A percentile compares a stretch with the other conserved stretches of the same genome.
Evolutionary conservation across 768 basidiomycete genomes (phyloP).

Genomic region (Tulasnella calospora): DNA sequence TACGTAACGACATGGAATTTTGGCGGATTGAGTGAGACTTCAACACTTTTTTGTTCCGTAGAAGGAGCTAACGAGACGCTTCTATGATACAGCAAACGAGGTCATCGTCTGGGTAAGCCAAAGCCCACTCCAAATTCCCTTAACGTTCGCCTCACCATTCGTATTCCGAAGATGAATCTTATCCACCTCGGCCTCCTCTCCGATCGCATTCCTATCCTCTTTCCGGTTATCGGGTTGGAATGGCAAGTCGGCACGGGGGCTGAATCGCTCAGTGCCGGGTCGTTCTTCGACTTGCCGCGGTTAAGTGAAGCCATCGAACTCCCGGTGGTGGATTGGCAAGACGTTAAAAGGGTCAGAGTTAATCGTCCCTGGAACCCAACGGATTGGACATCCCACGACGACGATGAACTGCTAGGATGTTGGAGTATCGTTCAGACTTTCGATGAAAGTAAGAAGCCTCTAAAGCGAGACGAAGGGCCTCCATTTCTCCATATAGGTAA

Average conservation of each 20-base stretch:
- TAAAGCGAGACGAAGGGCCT: background rate
- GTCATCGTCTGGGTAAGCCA: background rate
- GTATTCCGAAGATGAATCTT: conserved; percentile 39
- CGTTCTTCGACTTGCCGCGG: conserved; percentile 54
- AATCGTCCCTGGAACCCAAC: background rate
- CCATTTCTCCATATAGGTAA: background rate
- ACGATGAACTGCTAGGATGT: conserved; percentile 15
- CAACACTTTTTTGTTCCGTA: background rate
- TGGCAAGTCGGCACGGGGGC: conserved; percentile 30
- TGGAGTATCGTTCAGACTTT: conserved; percentile 13
- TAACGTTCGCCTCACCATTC: background rate
- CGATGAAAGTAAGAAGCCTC: background rate
- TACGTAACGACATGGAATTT: conserved; percentile 10
- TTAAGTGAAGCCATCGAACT: conserved; percentile 43
- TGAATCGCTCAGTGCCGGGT: background rate
- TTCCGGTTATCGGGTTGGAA: conserved; percentile 47
- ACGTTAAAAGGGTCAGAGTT: conserved; percentile 46
- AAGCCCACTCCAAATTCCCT: background rate
- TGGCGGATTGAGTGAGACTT: background rate
- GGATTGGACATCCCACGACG: background rate
- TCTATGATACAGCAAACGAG: background rate
- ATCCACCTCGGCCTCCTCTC: conserved; percentile 57
- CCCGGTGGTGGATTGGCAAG: conserved; percentile 58
- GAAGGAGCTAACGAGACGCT: background rate
- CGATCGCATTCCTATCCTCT: conserved; percentile 51